phyloP scores from a whole-genome alignment of 108 stramenopile genomes.

The Cylindrotheca closterium region DNA sequence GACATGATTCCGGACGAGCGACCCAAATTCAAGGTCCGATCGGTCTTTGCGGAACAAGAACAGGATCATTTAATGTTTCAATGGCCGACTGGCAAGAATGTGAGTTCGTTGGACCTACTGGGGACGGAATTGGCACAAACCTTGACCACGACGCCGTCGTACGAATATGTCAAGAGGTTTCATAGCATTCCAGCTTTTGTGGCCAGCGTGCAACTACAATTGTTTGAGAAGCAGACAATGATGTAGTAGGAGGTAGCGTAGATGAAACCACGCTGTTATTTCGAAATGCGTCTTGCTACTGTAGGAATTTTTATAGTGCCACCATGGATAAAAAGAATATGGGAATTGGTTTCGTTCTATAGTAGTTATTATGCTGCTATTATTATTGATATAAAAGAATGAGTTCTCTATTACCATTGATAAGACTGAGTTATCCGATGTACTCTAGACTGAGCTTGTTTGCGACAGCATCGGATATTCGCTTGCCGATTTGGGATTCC shows the following conservation, averaged over 20 bases:
- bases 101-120: conserved; percentile 29
- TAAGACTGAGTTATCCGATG: conserved; percentile 36
- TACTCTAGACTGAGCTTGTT: conserved; percentile 56
- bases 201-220: conserved; percentile 77
- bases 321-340: neutral
- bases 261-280: too few species aligned
- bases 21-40: conserved; percentile 83
- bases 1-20: conserved; percentile 87
- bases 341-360: neutral
- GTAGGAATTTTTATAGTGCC: too few species aligned
- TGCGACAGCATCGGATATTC: conserved; percentile 61
- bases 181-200: conserved; percentile 92
- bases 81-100: conserved; percentile 62
- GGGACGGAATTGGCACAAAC: conserved; percentile 83
- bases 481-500: conserved; percentile 53
- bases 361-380: too few species aligned
- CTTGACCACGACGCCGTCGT: conserved; percentile 64
- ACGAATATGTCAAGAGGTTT: conserved; percentile 81
- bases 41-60: conserved; percentile 91
- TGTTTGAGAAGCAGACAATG: conserved; percentile 94
- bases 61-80: conserved; percentile 89
- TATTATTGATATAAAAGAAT: too few species aligned
- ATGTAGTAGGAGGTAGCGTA: conserved; percentile 27
- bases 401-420: too few species aligned
- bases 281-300: too few species aligned